These are phyloP conservation scores for Chloranthus sessilifolius DNA, from an alignment of 164 flowering plant genomes.

Conservation along the genomic window DNA sequence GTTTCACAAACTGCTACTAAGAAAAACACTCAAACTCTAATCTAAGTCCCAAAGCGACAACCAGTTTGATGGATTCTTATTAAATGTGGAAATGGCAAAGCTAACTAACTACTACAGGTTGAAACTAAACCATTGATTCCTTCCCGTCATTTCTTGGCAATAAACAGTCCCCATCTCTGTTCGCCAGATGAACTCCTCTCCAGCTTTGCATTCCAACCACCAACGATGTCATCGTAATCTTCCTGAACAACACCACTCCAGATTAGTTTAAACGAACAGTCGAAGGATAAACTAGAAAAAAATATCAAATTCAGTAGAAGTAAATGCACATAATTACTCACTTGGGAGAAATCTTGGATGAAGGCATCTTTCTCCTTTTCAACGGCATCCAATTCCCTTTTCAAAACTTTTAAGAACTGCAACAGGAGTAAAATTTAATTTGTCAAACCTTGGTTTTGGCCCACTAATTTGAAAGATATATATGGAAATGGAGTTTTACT, in stretches of 20 bases:
- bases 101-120: too few relatives aligned
- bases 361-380: conserved; percentile 73
- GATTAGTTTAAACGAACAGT: neutral
- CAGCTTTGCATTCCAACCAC: conserved; percentile 91
- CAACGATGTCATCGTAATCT: conserved; percentile 81
- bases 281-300: neutral
- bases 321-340: conserved; percentile 13
- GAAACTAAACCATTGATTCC: neutral
- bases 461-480: neutral
- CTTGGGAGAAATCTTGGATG: conserved; percentile 73
- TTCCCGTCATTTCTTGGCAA: conserved; percentile 50
- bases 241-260: conserved; percentile 37
- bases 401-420: conserved; percentile 73
- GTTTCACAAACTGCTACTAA: too few relatives aligned
- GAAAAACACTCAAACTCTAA: too few relatives aligned
- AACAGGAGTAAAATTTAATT: conserved; percentile 9
- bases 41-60: too few relatives aligned
- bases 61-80: too few relatives aligned
- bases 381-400: conserved; percentile 53
- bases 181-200: conserved; percentile 72
- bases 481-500: neutral
- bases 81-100: too few relatives aligned
- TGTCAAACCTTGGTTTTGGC: conserved; percentile 7
- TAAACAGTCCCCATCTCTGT: conserved; percentile 94
- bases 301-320: neutral